Conservation (phyloP, 2,329 filamentous ascomycete species). For the Capronia coronata region DNA sequence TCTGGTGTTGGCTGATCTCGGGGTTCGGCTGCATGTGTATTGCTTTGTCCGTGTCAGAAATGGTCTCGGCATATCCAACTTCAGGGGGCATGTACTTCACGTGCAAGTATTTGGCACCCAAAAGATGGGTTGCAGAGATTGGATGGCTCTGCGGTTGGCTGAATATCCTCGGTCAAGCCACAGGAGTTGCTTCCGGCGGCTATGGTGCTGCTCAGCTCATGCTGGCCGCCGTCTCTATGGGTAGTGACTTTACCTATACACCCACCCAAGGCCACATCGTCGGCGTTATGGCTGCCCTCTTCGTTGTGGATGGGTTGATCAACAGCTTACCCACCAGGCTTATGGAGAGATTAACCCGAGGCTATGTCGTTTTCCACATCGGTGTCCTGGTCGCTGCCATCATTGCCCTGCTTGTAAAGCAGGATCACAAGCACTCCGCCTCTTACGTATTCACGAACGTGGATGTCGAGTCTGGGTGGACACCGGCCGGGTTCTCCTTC, state of each 20-base stretch:
- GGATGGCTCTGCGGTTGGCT: conserved; percentile 61
- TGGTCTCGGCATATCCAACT: conserved; percentile 61
- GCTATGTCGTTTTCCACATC: conserved; percentile 35
- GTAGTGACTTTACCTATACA: conserved; percentile 43
- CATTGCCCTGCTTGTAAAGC: conserved; percentile 52
- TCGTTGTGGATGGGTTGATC: too few species aligned
- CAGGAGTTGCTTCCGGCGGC: too few species aligned
- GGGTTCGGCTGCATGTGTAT: conserved; percentile 60
- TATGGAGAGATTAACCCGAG: too few species aligned
- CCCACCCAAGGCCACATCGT: too few species aligned
- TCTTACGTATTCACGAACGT: conserved; percentile 57
- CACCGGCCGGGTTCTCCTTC: conserved; percentile 56
- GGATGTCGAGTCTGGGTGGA: conserved; percentile 58
- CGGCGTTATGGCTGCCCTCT: not conserved
- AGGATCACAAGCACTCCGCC: conserved; percentile 53
- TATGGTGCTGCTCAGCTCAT: conserved; percentile 28
- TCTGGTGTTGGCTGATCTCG: conserved; percentile 58
- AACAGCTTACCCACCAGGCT: too few species aligned
- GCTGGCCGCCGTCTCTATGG: conserved; percentile 56
- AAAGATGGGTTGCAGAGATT: not conserved
- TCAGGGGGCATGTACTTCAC: conserved; percentile 64
- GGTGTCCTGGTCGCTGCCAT: conserved; percentile 54
- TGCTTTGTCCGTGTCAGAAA: conserved; percentile 57
- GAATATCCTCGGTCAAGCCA: conserved; percentile 54
- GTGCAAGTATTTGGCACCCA: conserved; percentile 47